Conservation (phyloP, 768 basidiomycete genomes). For the Leccinum aurantiacum region DNA sequence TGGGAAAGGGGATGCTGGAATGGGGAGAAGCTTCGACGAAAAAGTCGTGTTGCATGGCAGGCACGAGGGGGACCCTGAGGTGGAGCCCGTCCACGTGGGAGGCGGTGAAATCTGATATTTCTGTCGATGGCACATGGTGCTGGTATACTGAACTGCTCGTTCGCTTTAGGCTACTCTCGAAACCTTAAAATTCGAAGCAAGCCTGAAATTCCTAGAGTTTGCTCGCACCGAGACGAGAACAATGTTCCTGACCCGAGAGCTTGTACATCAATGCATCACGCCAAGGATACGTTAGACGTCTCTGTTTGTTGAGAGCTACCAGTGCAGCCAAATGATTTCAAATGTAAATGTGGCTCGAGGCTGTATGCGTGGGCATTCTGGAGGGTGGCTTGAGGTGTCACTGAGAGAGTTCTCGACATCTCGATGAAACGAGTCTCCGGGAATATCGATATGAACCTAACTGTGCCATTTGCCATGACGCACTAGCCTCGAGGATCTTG, state of each 20-base stretch:
- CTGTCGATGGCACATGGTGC: neutral
- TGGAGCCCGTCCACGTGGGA: slow-evolving; percentile 21
- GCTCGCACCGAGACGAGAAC: neutral
- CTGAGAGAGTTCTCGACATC: neutral
- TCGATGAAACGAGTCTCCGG: neutral
- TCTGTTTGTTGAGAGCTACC: too few species aligned
- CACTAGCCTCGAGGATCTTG: neutral
- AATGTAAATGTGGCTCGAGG: neutral
- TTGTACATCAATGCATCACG: neutral
- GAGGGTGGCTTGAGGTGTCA: neutral
- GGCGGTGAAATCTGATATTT: slow-evolving; percentile 8
- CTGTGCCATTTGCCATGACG: neutral
- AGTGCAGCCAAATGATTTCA: neutral
- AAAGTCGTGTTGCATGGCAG: slow-evolving; percentile 37
- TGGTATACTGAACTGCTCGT: neutral
- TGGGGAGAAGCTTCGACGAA: slow-evolving; percentile 40
- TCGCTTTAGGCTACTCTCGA: neutral
- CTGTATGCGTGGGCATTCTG: neutral
- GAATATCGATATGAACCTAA: neutral
- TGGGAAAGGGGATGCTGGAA: slow-evolving; percentile 13
- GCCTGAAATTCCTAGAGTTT: neutral
- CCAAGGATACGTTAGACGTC: neutral
- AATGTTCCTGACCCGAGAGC: neutral
- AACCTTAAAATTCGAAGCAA: neutral
- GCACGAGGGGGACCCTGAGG: neutral